Percentiles rank a stretch among this genome's conserved stretches.
These are phyloP conservation scores for Epichloe coenophiala DNA, from an alignment of 2,329 filamentous ascomycete species.

Conservation along the genomic window DNA sequence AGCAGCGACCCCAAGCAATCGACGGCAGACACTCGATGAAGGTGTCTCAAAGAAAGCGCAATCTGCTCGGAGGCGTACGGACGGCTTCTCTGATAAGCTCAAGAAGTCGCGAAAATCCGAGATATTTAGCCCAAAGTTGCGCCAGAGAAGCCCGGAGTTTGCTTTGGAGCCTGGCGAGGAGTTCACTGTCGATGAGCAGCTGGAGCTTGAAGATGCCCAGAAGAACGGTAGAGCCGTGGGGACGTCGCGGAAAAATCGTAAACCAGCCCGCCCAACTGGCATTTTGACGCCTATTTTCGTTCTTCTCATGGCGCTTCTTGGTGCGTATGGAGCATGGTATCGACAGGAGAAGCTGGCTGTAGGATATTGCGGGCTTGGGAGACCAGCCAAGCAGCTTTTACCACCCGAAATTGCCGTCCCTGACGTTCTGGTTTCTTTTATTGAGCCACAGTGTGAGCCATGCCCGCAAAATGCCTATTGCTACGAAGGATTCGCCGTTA, in stretches of 20 bases:
- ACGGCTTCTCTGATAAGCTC: slow-evolving; percentile 15
- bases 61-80: slow-evolving; percentile 31
- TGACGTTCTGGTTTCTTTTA: slow-evolving; percentile 53
- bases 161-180: slow-evolving; percentile 65
- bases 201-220: slow-evolving; percentile 61
- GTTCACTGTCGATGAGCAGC: slow-evolving; percentile 81
- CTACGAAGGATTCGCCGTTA: slow-evolving; percentile 60
- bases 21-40: slow-evolving; percentile 33
- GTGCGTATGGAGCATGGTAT: slow-evolving; percentile 69
- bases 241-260: slow-evolving; percentile 27
- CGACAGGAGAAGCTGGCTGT: slow-evolving; percentile 92
- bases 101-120: slow-evolving; percentile 43
- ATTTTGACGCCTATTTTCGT: slow-evolving; percentile 56
- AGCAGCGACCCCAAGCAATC: slow-evolving; percentile 33
- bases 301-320: slow-evolving; percentile 55
- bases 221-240: slow-evolving; percentile 35
- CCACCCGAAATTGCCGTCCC: slow-evolving; percentile 46
- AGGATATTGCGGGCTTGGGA: slow-evolving; percentile 82
- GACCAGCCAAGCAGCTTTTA: slow-evolving; percentile 41
- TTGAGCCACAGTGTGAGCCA: slow-evolving; percentile 73
- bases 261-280: slow-evolving; percentile 27
- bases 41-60: slow-evolving; percentile 29
- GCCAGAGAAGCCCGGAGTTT: slow-evolving; percentile 21
- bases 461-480: slow-evolving; percentile 88
- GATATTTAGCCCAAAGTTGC: slow-evolving; percentile 30